Evolutionary conservation across 176 grass and related monocot genomes (phyloP).

Genomic region (Metroxylon sagu): DNA sequence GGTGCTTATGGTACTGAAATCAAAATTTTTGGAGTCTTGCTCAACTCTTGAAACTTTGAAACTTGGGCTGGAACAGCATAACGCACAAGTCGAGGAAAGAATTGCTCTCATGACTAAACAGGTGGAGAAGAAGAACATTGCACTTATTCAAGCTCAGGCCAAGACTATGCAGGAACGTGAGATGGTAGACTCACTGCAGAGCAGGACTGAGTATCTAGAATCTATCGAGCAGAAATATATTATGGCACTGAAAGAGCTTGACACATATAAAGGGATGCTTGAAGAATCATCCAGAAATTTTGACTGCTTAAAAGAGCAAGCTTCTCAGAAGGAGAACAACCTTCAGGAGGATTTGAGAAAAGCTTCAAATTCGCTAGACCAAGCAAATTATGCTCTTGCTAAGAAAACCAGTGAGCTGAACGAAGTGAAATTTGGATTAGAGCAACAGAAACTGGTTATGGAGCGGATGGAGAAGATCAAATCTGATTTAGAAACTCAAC

Average conservation of each 20-base stretch:
- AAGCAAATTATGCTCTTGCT: conserved; percentile 35
- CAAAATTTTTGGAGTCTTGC: conserved; percentile 38
- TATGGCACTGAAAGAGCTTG: conserved; percentile 37
- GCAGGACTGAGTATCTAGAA: conserved; percentile 41
- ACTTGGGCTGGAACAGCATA: conserved; percentile 29
- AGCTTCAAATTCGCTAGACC: conserved; percentile 30
- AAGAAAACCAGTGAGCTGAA: conserved; percentile 32
- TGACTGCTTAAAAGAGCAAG: conserved; percentile 42
- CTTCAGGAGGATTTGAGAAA: conserved; percentile 32
- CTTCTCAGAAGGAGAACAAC: conserved; percentile 42
- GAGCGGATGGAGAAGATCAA: conserved; percentile 35
- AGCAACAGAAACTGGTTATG: conserved; percentile 27
- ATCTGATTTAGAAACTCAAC: conserved; percentile 28
- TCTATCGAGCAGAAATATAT: conserved; percentile 32
- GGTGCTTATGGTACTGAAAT: conserved; percentile 18
- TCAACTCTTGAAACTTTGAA: conserved; percentile 24
- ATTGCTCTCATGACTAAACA: conserved; percentile 16
- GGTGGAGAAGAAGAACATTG: conserved; percentile 33
- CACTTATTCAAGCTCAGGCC: conserved; percentile 32
- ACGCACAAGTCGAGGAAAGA: conserved; percentile 26
- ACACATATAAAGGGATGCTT: conserved; percentile 49
- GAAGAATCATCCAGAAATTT: conserved; percentile 30
- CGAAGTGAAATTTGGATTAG: conserved; percentile 16
- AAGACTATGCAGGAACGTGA: conserved; percentile 22
- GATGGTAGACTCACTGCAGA: conserved; percentile 24